Conservation (phyloP, 257 asterid species). For the Paraleonurus japonicus region DNA sequence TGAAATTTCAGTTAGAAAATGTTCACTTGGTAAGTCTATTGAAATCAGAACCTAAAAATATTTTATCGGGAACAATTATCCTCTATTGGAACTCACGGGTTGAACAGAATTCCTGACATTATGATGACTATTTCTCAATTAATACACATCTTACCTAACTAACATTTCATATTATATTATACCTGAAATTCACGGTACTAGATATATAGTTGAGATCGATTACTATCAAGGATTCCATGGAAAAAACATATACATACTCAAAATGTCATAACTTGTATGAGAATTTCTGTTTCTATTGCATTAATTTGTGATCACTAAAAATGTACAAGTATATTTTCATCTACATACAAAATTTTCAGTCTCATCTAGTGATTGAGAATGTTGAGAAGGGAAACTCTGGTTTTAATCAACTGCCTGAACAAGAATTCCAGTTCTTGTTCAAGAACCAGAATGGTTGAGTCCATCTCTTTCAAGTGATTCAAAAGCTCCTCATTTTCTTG, state of each 20-base stretch:
- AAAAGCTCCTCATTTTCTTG: conserved; percentile 18
- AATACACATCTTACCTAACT: too few relatives aligned
- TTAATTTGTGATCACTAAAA: not conserved
- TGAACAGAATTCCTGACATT: too few relatives aligned
- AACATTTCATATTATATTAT: too few relatives aligned
- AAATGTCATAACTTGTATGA: not conserved
- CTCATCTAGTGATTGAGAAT: conserved; percentile 30
- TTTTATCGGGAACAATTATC: too few relatives aligned
- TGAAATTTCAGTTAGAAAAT: too few relatives aligned
- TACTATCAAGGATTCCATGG: not conserved
- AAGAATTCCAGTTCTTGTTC: conserved; percentile 36
- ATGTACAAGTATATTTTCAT: not conserved
- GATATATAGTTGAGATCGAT: not conserved
- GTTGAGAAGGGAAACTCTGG: conserved; percentile 46
- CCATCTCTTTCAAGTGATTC: conserved; percentile 33
- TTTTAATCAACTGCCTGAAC: conserved; percentile 37
- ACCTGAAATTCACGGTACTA: too few relatives aligned
- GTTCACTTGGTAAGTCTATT: too few relatives aligned
- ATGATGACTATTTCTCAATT: too few relatives aligned
- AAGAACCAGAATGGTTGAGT: conserved; percentile 27
- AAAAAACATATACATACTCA: not conserved
- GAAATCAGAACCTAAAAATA: too few relatives aligned
- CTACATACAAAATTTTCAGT: not conserved
- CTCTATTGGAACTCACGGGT: too few relatives aligned
- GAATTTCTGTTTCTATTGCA: not conserved